These are phyloP conservation scores for Trypanosoma congolense DNA, from an alignment of 208 protist genomes.

Conservation along the genomic window DNA sequence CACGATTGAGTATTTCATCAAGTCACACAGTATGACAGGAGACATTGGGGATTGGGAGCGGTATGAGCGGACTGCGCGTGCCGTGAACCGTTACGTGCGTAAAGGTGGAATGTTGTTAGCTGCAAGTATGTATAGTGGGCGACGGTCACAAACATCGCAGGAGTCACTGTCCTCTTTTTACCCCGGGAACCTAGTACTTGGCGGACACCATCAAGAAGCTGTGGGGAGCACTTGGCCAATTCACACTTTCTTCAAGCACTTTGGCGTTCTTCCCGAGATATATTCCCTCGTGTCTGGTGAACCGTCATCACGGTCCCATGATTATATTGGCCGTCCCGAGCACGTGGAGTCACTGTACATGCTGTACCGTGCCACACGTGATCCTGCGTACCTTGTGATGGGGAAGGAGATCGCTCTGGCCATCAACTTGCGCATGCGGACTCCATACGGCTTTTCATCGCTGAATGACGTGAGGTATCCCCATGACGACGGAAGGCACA, in stretches of 20 bases:
- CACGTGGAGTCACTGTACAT: constrained; percentile 80
- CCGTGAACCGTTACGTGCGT: constrained; percentile 20
- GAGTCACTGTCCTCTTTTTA: constrained; percentile 76
- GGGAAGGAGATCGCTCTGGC: constrained; percentile 55
- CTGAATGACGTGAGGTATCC: constrained; percentile 27
- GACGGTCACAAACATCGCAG: constrained; percentile 24
- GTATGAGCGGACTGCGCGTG: constrained; percentile 31
- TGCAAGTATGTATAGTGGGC: constrained; percentile 40
- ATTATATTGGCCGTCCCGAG: constrained; percentile 85
- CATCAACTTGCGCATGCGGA: constrained; percentile 43
- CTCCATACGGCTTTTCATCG: constrained; percentile 45
- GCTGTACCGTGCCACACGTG: constrained; percentile 64
- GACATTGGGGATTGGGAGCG: constrained; percentile 40
- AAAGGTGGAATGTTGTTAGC: constrained; percentile 44
- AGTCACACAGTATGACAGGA: constrained; percentile 59
- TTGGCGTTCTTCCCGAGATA: constrained; percentile 75
- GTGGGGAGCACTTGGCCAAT: constrained; percentile 35
- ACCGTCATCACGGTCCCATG: not conserved
- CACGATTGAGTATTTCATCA: constrained; percentile 88
- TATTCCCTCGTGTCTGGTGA: constrained; percentile 17
- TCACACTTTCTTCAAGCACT: constrained; percentile 53
- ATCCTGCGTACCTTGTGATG: constrained; percentile 58
- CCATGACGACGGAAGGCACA: constrained; percentile 21
- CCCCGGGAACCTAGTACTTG: constrained; percentile 56
- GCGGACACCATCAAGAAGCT: constrained; percentile 56